Evolutionary conservation across 192 early-diverging fungal genomes (phyloP).

Genomic region (Backusella psychrophila): DNA sequence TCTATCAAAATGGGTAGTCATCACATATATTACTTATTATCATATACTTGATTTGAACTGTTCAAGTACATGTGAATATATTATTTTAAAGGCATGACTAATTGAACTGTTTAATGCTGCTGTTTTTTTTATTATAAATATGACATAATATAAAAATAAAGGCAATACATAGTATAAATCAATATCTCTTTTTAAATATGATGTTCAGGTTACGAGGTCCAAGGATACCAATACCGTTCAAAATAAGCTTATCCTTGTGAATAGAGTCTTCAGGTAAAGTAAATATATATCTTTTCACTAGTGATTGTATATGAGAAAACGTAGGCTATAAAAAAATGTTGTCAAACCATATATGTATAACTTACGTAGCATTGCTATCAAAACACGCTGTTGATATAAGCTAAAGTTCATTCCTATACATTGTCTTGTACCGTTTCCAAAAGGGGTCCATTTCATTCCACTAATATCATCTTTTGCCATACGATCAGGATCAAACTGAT

Average conservation of each 20-base stretch:
- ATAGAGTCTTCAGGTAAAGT: conserved; percentile 17
- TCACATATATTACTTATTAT: too few relatives aligned
- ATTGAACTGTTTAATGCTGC: not conserved
- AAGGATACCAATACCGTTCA: conserved; percentile 13
- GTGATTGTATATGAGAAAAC: not conserved
- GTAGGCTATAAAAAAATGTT: not conserved
- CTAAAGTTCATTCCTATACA: conserved; percentile 66
- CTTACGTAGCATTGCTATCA: conserved; percentile 51
- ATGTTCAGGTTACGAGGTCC: not conserved
- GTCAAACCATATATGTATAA: not conserved
- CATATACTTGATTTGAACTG: too few relatives aligned
- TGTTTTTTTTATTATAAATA: not conserved
- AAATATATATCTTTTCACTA: conserved; percentile 25
- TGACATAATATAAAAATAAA: not conserved
- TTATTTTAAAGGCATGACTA: too few relatives aligned
- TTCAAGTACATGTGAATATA: too few relatives aligned
- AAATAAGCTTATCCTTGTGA: not conserved
- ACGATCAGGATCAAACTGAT: conserved; percentile 49
- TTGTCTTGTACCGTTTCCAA: conserved; percentile 56
- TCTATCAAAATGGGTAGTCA: too few relatives aligned
- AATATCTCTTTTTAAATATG: conserved; percentile 18
- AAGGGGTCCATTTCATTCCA: conserved; percentile 47
- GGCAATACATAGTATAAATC: not conserved
- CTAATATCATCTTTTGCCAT: conserved; percentile 21
- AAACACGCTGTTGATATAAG: conserved; percentile 56